phyloP scores from a whole-genome alignment of 2,329 filamentous ascomycete species.

The Sporothrix humicola region DNA sequence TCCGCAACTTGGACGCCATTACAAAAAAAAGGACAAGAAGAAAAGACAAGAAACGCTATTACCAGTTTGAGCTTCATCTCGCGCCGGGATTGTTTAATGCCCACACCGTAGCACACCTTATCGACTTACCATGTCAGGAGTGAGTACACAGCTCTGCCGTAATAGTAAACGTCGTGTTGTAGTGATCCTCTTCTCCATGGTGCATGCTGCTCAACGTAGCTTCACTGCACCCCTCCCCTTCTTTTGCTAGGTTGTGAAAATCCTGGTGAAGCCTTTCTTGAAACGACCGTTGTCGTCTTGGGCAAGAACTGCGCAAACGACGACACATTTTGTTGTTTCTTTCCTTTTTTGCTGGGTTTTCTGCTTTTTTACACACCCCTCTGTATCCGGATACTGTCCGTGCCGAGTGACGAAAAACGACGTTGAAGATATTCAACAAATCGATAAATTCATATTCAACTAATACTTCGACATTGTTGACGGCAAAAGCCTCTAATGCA shows the following conservation, averaged over 20 bases:
- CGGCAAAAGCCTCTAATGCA: neutral
- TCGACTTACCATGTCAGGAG: neutral
- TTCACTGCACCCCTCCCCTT: neutral
- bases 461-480: neutral
- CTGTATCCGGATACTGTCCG: neutral
- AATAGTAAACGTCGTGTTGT: neutral
- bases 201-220: neutral
- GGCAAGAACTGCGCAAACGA: too few relatives aligned
- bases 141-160: too few relatives aligned
- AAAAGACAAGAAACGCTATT: neutral
- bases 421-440: neutral
- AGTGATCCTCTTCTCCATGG: neutral
- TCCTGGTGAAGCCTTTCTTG: too few relatives aligned
- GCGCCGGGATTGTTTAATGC: neutral
- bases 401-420: neutral
- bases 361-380: neutral
- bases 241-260: neutral
- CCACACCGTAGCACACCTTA: neutral
- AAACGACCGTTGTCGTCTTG: too few relatives aligned
- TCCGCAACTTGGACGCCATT: neutral
- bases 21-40: neutral
- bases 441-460: too few relatives aligned
- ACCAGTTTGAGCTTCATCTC: slow-evolving; percentile 13
- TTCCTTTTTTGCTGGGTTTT: too few relatives aligned
- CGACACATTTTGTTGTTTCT: too few relatives aligned